These are phyloP conservation scores for Phytophthora pseudosyringae DNA, from an alignment of 352 stramenopile species.

Conservation along the genomic window DNA sequence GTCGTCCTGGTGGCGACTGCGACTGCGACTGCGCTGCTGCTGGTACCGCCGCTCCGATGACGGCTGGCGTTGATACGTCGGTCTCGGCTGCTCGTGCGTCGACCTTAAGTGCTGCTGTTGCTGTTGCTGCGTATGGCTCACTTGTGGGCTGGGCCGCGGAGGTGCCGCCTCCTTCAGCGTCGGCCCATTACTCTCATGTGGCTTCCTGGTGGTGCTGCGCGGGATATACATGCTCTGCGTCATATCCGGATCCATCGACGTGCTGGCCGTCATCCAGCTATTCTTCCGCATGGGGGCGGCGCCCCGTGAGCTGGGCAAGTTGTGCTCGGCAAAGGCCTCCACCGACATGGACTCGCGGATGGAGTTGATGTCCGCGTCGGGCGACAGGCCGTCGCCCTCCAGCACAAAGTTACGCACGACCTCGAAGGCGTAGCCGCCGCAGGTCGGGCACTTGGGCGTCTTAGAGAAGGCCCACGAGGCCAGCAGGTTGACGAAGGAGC, in stretches of 20 bases:
- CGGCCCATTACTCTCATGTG: constrained; percentile 6
- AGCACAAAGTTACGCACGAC: constrained; percentile 83
- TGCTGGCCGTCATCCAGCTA: constrained; percentile 62
- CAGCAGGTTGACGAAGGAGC: constrained; percentile 84
- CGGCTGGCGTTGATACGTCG: constrained; percentile 10
- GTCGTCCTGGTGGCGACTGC: constrained; percentile 22
- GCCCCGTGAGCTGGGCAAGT: constrained; percentile 33
- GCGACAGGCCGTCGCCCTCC: constrained; percentile 56
- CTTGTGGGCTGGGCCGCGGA: constrained; percentile 5
- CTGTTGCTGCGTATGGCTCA: neutral
- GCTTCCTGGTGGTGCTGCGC: neutral
- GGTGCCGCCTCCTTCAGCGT: constrained; percentile 7
- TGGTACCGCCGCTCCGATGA: constrained; percentile 11
- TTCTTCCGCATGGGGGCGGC: constrained; percentile 43
- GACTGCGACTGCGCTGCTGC: no score
- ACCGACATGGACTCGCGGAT: constrained; percentile 73
- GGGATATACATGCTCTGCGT: constrained; percentile 42
- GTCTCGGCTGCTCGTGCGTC: constrained; percentile 16
- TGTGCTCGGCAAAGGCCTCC: constrained; percentile 54
- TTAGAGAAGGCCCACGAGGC: constrained; percentile 85
- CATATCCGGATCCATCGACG: constrained; percentile 39
- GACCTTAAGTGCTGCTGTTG: neutral
- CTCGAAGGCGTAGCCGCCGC: constrained; percentile 81
- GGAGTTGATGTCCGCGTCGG: constrained; percentile 68
- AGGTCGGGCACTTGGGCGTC: constrained; percentile 85